These are phyloP conservation scores for Boletus speciosus DNA, from an alignment of 768 basidiomycete species.

Conservation along the genomic window DNA sequence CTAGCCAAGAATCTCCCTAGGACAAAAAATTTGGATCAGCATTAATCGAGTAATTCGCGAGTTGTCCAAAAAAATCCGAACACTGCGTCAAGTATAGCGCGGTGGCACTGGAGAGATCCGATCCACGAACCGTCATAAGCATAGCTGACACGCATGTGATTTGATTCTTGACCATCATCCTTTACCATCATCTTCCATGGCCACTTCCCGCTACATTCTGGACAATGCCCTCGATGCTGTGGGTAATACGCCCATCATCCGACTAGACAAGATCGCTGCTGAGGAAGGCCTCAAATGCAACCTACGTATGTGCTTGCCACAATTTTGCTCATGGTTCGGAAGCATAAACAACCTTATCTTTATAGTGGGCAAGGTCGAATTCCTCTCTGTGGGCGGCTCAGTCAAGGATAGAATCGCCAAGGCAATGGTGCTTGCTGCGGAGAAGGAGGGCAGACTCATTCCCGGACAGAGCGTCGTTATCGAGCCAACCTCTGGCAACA, in stretches of 20 bases:
- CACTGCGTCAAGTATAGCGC: neutral
- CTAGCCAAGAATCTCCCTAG: too few relatives aligned
- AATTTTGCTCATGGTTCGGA: neutral
- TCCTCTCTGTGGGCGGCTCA: constrained; percentile 85
- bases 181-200: constrained; percentile 21
- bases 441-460: constrained; percentile 78
- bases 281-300: constrained; percentile 83
- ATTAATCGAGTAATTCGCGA: too few relatives aligned
- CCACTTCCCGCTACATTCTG: constrained; percentile 47
- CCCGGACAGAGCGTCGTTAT: constrained; percentile 90
- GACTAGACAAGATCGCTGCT: constrained; percentile 74
- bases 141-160: neutral
- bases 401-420: constrained; percentile 97
- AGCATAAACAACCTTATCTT: neutral
- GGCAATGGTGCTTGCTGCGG: constrained; percentile 94
- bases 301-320: constrained; percentile 56
- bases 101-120: constrained; percentile 1
- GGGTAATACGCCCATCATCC: constrained; percentile 87
- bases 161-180: neutral
- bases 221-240: constrained; percentile 81
- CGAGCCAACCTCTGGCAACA: constrained; percentile 94
- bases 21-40: too few relatives aligned
- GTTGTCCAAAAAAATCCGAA: too few relatives aligned
- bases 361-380: constrained; percentile 89
- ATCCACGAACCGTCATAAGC: constrained; percentile 10